A percentile compares a stretch with the other conserved stretches of the same genome.
These are phyloP conservation scores for Candida hungchunana DNA, from an alignment of 805 yeast genomes.

Conservation along the genomic window DNA sequence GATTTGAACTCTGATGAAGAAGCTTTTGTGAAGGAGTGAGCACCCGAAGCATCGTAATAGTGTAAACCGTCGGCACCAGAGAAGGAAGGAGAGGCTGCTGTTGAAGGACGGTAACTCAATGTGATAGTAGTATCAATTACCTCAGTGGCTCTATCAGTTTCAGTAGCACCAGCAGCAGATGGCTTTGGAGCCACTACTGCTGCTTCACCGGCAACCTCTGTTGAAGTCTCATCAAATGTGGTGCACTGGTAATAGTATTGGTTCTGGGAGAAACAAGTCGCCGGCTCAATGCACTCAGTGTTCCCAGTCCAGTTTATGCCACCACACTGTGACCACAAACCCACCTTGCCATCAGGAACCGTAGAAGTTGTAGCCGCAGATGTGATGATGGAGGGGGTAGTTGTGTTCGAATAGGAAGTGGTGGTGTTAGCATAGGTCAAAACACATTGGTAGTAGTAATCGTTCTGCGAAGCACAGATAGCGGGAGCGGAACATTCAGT, in stretches of 20 bases:
- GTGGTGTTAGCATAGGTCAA: conserved; percentile 6
- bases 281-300: conserved; percentile 21
- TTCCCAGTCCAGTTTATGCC: conserved; percentile 8
- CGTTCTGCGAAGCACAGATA: conserved; percentile 2
- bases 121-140: background rate
- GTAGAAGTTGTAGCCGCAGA: too few species aligned
- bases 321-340: conserved; percentile 14
- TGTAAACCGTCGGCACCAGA: background rate
- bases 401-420: too few species aligned
- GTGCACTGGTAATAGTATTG: conserved; percentile 27
- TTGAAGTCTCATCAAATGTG: conserved; percentile 1
- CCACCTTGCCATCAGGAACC: too few species aligned
- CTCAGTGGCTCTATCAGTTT: background rate
- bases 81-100: background rate
- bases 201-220: background rate
- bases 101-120: conserved; percentile 1
- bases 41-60: too few species aligned
- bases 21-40: background rate
- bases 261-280: conserved; percentile 22
- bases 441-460: background rate
- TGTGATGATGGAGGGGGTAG: too few species aligned
- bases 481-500: conserved; percentile 1
- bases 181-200: background rate
- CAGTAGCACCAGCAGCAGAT: background rate
- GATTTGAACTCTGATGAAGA: background rate